Evolutionary conservation across 345 rosid species (phyloP), one percentile per base, ranked within the genome.

Genomic region (Carallia pectinifolia): DNA sequence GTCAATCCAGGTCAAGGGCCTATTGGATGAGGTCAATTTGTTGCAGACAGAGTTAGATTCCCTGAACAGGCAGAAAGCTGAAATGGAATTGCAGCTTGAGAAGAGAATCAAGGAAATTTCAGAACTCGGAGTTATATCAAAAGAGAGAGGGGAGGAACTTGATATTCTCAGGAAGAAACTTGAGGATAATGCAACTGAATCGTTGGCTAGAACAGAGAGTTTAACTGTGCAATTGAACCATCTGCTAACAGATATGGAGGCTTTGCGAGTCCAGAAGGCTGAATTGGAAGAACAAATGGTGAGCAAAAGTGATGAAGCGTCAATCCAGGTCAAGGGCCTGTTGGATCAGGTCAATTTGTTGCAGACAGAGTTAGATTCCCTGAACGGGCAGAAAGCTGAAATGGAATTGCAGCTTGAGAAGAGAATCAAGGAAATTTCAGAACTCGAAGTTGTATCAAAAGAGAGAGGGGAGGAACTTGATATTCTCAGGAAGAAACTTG

Each of bases 61-160:
- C 40, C 81, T 89, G 47, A 76, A 71, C 19, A 76, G 74, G 77
- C 85, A 85, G 72, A 89, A 79, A 79, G 83, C 83, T 63, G 89
- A 82, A 66, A 70, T 85, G 27, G 86, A 84, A 66, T 63, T 74
- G 58, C 85, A 89, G 62, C 87, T 85, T 66, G 84, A 81, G 74
- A 79, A 73, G 18, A 90, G 76, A 80, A 71, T 80, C 13, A 52
- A 40, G 82, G 61, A 62, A 53, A n/a, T 53, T 34, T 34, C 59
- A 36, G 60, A 70, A 31, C 36, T 36, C 9, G 67, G 33, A 27
- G 34, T 31, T 7, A 47, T 29, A 6, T 50, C 40, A 15, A 13
- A 48, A 13, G 68, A 65, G 31, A 29, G 19, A 30, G 55, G 1
- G n/a, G 56, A 44, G 47, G 68, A 64, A 30, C 33, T 15, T 6